Base-by-base conservation (phyloP, 169 alveolate species). In the Plasmodium knowlesi region DNA sequence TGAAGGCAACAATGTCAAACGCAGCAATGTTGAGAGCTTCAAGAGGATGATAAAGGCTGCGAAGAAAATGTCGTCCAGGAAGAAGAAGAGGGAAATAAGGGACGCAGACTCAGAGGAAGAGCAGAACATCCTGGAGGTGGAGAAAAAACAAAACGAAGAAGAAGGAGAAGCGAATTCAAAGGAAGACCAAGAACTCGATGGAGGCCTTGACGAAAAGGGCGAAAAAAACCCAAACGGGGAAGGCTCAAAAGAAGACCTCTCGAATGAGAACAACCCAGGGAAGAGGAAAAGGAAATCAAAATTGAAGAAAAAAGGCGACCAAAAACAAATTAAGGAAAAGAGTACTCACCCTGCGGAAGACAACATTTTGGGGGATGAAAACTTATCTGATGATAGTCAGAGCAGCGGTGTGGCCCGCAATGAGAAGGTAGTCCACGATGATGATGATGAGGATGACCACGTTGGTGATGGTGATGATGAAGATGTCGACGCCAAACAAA, bases 21-120 rank as follows among this genome's bases (percentile, higher is more conserved):
- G 53, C 22, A 22, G 81, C 30, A 39, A 53, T n/a, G 83, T 25
- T 10, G 93, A 86, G 46, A 86, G 37, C 72, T 41, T 53, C 46
- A 50, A 86, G 57, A 34, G 34, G 41, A 86, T 28, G 37, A 76
- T 74, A 78, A 86, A 46, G 46, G 34, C 46, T 19, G 39, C 39
- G 25, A 86, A 53, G 43, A 54, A 30, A 30, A 14, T 53, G 22
- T 41, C 78, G 10, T 67, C 76, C 41, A 67, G 39, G 76, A 74
- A 73, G 22, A 86, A 76, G 71, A 86, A 76, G 54, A 73, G 82
- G n/a, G 70, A 86, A 86, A 86, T 37, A 32, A 86, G 74, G 19
- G 85, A 57, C 57, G 61, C 73, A 8, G 82, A 39, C 32, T 70
- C 70, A 16, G 53, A 14, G 37, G 43, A 82, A 57, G 67, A 82